Evolutionary conservation across 2,329 filamentous ascomycete species (phyloP).

Genomic region (Apiospora hydei): DNA sequence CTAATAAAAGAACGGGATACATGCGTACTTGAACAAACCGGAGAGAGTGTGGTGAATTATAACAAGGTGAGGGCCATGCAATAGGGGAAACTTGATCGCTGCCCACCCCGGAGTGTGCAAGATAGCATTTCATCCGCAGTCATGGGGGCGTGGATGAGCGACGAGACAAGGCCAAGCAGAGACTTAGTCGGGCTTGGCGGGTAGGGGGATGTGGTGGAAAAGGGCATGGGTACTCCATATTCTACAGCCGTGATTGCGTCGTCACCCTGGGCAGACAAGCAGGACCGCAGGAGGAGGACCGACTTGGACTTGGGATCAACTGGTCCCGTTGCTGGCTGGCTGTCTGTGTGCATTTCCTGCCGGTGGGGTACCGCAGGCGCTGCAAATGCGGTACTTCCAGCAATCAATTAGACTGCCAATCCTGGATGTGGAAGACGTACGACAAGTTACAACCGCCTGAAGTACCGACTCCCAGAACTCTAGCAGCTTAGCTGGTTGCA

Average conservation of each 20-base stretch:
- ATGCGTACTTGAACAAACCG: conserved; percentile 8
- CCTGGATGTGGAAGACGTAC: not conserved
- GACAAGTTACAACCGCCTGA: not conserved
- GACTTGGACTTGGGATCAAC: not conserved
- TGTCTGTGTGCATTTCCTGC: conserved; percentile 9
- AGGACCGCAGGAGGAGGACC: not conserved
- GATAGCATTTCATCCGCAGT: conserved; percentile 19
- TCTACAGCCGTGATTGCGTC: conserved; percentile 14
- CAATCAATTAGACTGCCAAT: not conserved
- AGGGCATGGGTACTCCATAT: conserved; percentile 9
- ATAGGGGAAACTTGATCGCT: conserved; percentile 19
- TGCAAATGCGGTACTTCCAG: not conserved
- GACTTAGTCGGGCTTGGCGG: conserved; percentile 9
- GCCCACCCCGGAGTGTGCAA: conserved; percentile 8
- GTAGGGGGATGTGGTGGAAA: conserved; percentile 15
- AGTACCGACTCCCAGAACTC: not conserved
- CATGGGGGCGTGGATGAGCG: conserved; percentile 14
- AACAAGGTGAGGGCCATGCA: not conserved
- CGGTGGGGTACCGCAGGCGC: conserved; percentile 5
- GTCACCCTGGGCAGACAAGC: not conserved
- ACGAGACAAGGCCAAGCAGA: conserved; percentile 12
- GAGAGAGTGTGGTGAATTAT: conserved; percentile 9
- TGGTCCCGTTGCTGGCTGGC: not conserved
- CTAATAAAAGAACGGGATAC: conserved; percentile 16
- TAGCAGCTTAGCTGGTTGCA: not conserved